Percentiles rank a stretch among this genome's conserved stretches.
Conservation (phyloP, 2,329 filamentous ascomycete species). For the Tetracladium maxilliforme region DNA sequence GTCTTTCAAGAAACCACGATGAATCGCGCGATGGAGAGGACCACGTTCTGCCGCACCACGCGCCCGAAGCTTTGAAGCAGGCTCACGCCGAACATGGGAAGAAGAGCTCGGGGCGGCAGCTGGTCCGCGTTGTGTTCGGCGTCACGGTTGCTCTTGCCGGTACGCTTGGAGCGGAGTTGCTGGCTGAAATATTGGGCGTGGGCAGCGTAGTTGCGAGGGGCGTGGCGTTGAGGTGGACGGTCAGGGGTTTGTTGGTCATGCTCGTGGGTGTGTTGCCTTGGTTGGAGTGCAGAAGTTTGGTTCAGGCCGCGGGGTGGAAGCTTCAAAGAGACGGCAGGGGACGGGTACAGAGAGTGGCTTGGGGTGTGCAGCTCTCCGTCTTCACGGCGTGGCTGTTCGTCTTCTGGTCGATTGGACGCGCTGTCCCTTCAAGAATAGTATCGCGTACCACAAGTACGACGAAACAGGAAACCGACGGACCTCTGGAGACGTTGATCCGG, state of each 20-base stretch:
- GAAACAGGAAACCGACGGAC: no score
- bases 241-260: constrained; percentile 56
- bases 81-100: constrained; percentile 42
- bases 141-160: constrained; percentile 63
- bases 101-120: constrained; percentile 31
- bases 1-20: no score
- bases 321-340: constrained; percentile 44
- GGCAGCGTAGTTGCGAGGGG: constrained; percentile 53
- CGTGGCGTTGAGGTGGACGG: constrained; percentile 52
- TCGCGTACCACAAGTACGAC: constrained; percentile 6
- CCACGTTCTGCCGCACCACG: constrained; percentile 45
- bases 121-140: constrained; percentile 55
- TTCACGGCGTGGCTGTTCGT: constrained; percentile 55
- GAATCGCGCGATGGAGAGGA: no score
- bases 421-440: no score
- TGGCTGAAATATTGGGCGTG: constrained; percentile 71
- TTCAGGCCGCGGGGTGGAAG: constrained; percentile 40
- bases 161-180: constrained; percentile 65
- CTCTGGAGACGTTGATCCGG: constrained; percentile 25
- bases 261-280: constrained; percentile 66
- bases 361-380: constrained; percentile 45
- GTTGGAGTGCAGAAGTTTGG: constrained; percentile 52
- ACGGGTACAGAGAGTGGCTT: constrained; percentile 41
- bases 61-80: constrained; percentile 42
- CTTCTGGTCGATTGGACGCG: constrained; percentile 61